Percentiles rank a stretch among this genome's conserved stretches.
These are phyloP conservation scores for Telfairia occidentalis DNA, from an alignment of 331 rosid genomes.

Conservation along the genomic window DNA sequence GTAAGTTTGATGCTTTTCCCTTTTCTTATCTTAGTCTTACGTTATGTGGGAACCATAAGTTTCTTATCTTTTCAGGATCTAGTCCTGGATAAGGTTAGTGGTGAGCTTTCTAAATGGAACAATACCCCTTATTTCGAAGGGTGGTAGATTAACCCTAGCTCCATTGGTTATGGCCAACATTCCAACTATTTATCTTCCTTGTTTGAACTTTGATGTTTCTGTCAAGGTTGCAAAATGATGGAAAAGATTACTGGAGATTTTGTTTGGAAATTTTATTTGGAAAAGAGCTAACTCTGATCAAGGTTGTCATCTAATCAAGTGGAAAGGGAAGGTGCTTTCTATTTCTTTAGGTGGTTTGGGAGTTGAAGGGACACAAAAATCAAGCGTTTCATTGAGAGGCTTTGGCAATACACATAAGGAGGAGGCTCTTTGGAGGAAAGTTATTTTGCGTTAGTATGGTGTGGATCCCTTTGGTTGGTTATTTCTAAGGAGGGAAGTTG, in stretches of 20 bases:
- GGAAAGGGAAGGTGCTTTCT: not conserved
- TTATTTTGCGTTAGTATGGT: not conserved
- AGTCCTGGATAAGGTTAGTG: not conserved
- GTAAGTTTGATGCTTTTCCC: not conserved
- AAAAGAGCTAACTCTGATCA: not conserved
- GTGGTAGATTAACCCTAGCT: not conserved
- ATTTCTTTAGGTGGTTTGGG: not conserved
- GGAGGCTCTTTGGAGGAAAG: not conserved
- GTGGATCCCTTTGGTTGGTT: not conserved
- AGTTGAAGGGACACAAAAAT: not conserved
- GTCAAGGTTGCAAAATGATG: not conserved
- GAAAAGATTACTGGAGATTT: not conserved
- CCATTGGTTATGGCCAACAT: not conserved
- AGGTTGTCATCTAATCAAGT: not conserved
- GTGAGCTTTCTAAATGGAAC: not conserved
- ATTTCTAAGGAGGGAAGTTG: not conserved
- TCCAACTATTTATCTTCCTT: not conserved
- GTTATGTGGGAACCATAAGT: not conserved
- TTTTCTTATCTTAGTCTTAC: not conserved
- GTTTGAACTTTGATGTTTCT: not conserved
- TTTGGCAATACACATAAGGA: not conserved
- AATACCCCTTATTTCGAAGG: not conserved
- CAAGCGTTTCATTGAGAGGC: not conserved
- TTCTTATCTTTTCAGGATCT: not conserved
- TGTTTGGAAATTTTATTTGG: not conserved